Evolutionary conservation across 1,284 basidiomycete species (phyloP).

Genomic region (Flammula alnicola): DNA sequence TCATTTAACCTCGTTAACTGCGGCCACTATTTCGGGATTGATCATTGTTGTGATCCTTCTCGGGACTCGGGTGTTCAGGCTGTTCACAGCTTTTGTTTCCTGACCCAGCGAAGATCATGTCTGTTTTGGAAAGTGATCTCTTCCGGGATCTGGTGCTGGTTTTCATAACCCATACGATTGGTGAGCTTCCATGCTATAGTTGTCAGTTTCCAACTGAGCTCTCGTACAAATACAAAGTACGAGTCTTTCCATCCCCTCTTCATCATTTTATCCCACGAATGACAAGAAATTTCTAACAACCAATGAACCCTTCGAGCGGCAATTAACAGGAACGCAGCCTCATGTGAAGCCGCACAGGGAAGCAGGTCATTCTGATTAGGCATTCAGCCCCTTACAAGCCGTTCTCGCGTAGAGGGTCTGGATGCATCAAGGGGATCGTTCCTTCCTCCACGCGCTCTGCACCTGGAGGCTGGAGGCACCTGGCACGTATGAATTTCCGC

Average conservation of each 20-base stretch:
- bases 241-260: slow-evolving; percentile 3
- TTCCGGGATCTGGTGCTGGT: slow-evolving; percentile 15
- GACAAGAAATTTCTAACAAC: slow-evolving; percentile 13
- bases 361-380: slow-evolving; percentile 9
- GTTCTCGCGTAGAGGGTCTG: too few relatives aligned
- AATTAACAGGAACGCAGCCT: slow-evolving; percentile 23
- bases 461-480: too few relatives aligned
- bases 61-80: too few relatives aligned
- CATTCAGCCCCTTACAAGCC: slow-evolving; percentile 6
- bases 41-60: too few relatives aligned
- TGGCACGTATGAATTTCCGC: neutral
- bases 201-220: slow-evolving; percentile 17
- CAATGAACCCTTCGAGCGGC: slow-evolving; percentile 13
- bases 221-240: slow-evolving; percentile 13
- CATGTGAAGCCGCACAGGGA: slow-evolving; percentile 21
- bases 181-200: slow-evolving; percentile 19
- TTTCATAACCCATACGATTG: slow-evolving; percentile 20
- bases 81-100: too few relatives aligned
- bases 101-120: slow-evolving; percentile 25
- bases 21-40: slow-evolving; percentile 27
- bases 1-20: slow-evolving; percentile 22
- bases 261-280: slow-evolving; percentile 18
- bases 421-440: too few relatives aligned
- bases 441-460: too few relatives aligned
- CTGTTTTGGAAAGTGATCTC: slow-evolving; percentile 22